phyloP scores from a whole-genome alignment of 1,139 yeast species.

The Blastobotrys persicus region DNA sequence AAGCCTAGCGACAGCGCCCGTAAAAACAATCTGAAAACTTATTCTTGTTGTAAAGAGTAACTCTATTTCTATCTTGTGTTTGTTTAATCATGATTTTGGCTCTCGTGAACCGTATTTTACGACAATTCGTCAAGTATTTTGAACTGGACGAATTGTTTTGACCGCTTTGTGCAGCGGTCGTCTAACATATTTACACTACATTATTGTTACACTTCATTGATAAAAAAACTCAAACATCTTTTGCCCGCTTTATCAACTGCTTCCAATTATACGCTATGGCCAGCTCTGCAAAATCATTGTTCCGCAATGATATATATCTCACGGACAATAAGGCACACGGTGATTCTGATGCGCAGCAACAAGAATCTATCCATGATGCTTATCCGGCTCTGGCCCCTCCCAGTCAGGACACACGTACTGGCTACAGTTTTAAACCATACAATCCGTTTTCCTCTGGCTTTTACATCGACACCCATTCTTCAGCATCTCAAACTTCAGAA shows the following conservation, averaged over 20 bases:
- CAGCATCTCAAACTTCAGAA: background rate
- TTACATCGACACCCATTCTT: background rate
- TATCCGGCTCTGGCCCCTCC: background rate
- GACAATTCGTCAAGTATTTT: no score
- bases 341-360: background rate
- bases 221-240: background rate
- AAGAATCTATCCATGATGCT: background rate
- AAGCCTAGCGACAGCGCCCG: no score
- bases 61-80: no score
- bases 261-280: background rate
- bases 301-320: background rate
- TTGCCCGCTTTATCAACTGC: background rate
- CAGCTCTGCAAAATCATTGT: background rate
- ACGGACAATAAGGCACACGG: background rate
- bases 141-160: no score
- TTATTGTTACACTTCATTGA: background rate
- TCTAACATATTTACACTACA: no score
- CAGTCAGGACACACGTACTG: background rate
- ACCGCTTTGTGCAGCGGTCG: no score
- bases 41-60: no score
- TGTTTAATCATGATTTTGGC: no score
- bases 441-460: background rate
- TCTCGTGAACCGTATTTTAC: no score
- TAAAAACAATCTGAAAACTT: no score
- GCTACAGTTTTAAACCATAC: background rate